Conservation (phyloP, 768 basidiomycete species). For the Podaxis pistillaris region DNA sequence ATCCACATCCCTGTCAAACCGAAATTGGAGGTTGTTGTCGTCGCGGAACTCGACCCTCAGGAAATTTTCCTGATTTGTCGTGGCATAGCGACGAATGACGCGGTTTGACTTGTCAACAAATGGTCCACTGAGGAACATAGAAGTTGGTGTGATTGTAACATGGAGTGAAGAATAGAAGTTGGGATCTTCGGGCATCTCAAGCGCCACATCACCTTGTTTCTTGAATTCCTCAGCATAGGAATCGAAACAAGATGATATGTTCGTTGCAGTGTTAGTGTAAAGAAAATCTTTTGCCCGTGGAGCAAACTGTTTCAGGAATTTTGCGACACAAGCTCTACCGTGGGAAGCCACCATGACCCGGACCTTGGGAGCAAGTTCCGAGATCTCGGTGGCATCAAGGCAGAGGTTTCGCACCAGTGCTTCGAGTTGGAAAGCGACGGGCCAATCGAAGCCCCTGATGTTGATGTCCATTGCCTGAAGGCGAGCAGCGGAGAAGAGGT, state of each 20-base stretch:
- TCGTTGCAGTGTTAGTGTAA: constrained; percentile 21
- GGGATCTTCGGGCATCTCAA: constrained; percentile 26
- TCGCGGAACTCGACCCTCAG: constrained; percentile 64
- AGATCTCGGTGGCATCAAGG: constrained; percentile 49
- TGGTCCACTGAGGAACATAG: constrained; percentile 51
- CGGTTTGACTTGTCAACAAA: constrained; percentile 60
- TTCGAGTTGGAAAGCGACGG: constrained; percentile 58
- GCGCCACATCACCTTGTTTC: constrained; percentile 20
- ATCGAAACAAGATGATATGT: constrained; percentile 24
- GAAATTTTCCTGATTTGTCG: constrained; percentile 49
- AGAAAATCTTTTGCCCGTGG: constrained; percentile 23
- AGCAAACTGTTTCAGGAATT: constrained; percentile 40
- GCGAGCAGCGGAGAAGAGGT: constrained; percentile 39
- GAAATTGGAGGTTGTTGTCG: constrained; percentile 51
- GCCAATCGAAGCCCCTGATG: constrained; percentile 39
- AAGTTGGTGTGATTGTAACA: constrained; percentile 51
- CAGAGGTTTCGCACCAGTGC: constrained; percentile 34
- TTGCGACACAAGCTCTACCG: constrained; percentile 34
- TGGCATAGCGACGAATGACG: constrained; percentile 51
- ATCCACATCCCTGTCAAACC: constrained; percentile 56
- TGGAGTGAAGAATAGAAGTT: constrained; percentile 28
- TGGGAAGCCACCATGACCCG: constrained; percentile 23
- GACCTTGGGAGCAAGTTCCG: constrained; percentile 36
- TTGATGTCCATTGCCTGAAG: constrained; percentile 29
- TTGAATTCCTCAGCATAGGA: constrained; percentile 28